Conservation (phyloP, 805 yeast genomes). For the Soucietia sequanensis region DNA sequence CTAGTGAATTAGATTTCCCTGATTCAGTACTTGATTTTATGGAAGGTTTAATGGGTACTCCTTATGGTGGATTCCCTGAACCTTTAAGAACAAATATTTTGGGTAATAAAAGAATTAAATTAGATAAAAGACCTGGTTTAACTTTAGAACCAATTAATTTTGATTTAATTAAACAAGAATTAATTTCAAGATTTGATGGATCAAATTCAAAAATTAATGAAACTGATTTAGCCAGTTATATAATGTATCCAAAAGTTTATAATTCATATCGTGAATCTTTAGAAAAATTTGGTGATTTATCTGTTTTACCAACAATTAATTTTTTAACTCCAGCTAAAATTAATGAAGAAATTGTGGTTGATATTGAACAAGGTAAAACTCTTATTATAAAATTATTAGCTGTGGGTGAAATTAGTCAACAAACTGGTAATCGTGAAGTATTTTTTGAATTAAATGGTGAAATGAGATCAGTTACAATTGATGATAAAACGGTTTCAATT, state of each 20-base stretch:
- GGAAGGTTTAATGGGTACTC: conserved; percentile 99
- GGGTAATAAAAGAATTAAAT: conserved; percentile 88
- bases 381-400: conserved; percentile 90
- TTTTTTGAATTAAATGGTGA: conserved; percentile 99
- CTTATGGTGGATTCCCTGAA: conserved; percentile 99
- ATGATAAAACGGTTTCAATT: conserved; percentile 82
- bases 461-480: conserved; percentile 90
- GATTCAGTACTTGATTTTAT: conserved; percentile 97
- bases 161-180: conserved; percentile 66
- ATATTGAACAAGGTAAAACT: conserved; percentile 92
- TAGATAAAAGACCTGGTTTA: conserved; percentile 89
- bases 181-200: conserved; percentile 68
- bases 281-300: conserved; percentile 86
- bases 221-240: conserved; percentile 89
- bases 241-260: conserved; percentile 97
- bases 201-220: conserved; percentile 56
- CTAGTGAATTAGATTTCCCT: conserved; percentile 94
- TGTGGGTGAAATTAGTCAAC: conserved; percentile 79
- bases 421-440: conserved; percentile 91
- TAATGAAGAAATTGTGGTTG: conserved; percentile 85
- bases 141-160: conserved; percentile 83
- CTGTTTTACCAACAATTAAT: conserved; percentile 89
- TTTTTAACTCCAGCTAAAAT: conserved; percentile 85
- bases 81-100: conserved; percentile 91
- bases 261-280: conserved; percentile 76